Evolutionary conservation across 1,284 basidiomycete genomes (phyloP).

Genomic region (Moesziomyces sp.): DNA sequence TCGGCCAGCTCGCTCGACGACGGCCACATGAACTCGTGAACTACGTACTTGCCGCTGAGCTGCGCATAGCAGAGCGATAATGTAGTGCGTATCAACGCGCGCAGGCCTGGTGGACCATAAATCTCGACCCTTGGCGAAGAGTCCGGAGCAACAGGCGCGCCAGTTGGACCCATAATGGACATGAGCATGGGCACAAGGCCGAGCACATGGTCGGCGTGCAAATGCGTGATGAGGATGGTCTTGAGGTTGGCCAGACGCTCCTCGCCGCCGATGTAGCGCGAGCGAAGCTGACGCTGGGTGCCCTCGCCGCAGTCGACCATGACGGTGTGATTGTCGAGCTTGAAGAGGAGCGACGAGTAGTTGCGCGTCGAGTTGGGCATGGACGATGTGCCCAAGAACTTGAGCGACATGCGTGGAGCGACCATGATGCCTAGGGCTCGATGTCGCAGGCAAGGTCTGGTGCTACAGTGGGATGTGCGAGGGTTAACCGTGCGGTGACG

Average conservation of each 20-base stretch:
- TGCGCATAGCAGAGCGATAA: constrained; percentile 62
- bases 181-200: constrained; percentile 63
- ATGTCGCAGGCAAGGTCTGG: background rate
- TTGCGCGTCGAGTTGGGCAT: constrained; percentile 60
- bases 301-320: constrained; percentile 67
- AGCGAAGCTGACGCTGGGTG: constrained; percentile 61
- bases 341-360: constrained; percentile 64
- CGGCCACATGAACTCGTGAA: constrained; percentile 65
- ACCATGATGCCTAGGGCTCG: constrained; percentile 22
- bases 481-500: constrained; percentile 1
- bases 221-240: constrained; percentile 64
- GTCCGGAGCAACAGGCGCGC: constrained; percentile 11
- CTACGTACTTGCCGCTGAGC: constrained; percentile 58
- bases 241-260: constrained; percentile 56
- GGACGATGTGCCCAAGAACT: constrained; percentile 65
- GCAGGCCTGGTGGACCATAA: constrained; percentile 60
- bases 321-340: constrained; percentile 53
- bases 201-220: constrained; percentile 63
- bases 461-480: constrained; percentile 1
- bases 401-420: constrained; percentile 50
- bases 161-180: constrained; percentile 62
- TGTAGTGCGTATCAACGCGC: constrained; percentile 60
- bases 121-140: constrained; percentile 53
- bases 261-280: constrained; percentile 53
- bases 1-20: constrained; percentile 8